A percentile compares a stretch with the other conserved stretches of the same genome.
These are phyloP conservation scores for Exophiala viscosa DNA, from an alignment of 2,329 filamentous ascomycete genomes.

Conservation along the genomic window DNA sequence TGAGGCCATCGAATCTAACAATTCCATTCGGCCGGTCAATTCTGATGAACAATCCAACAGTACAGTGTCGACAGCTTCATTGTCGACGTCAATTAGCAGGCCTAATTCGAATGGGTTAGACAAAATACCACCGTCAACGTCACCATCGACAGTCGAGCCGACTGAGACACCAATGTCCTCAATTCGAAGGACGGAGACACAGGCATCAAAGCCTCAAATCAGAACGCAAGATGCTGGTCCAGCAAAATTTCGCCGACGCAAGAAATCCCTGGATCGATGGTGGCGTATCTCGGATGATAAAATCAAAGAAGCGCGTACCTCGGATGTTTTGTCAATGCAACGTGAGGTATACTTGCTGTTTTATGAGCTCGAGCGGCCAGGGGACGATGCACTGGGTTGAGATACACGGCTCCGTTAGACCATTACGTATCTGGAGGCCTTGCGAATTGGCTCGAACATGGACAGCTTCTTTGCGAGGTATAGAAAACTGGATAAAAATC, in stretches of 20 bases:
- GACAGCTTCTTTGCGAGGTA: background rate
- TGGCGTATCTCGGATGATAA: slow-evolving; percentile 98
- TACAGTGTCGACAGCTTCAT: slow-evolving; percentile 23
- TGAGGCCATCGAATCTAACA: slow-evolving; percentile 35
- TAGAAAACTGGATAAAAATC: background rate
- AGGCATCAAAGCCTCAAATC: slow-evolving; percentile 23
- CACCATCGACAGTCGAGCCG: slow-evolving; percentile 6
- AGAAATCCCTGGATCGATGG: slow-evolving; percentile 71
- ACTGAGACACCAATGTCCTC: slow-evolving; percentile 2
- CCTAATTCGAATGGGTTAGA: slow-evolving; percentile 15
- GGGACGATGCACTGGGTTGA: slow-evolving; percentile 24
- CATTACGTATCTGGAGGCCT: background rate
- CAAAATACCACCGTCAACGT: background rate
- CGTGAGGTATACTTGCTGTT: slow-evolving; percentile 94
- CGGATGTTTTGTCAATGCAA: slow-evolving; percentile 88
- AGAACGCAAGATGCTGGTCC: slow-evolving; percentile 28
- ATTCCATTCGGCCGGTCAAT: slow-evolving; percentile 31
- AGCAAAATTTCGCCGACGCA: slow-evolving; percentile 50
- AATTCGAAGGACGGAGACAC: slow-evolving; percentile 21
- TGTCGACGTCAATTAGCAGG: slow-evolving; percentile 20
- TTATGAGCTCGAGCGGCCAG: slow-evolving; percentile 72
- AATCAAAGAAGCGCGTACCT: slow-evolving; percentile 88
- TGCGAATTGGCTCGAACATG: background rate
- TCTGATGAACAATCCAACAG: slow-evolving; percentile 26
- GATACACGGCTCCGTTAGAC: background rate